Base-by-base conservation (phyloP, 2,329 filamentous ascomycete species). In the Shiraia sp. region DNA sequence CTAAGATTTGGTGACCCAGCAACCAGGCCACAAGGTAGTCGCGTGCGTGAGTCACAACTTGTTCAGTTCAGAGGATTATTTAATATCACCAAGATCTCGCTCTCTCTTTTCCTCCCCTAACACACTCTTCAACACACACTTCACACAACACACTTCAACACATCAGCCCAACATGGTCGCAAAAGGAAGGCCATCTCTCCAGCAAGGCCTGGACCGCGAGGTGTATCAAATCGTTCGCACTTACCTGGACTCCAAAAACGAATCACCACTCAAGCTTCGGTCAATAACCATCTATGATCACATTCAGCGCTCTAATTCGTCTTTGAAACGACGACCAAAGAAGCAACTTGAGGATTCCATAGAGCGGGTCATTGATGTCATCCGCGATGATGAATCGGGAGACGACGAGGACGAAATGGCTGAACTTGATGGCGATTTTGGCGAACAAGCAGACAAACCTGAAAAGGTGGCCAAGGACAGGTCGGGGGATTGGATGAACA, bases 241-340 rank as follows among this genome's bases (percentile, higher is more conserved):
- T 67, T 76, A 92, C 38, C 79, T 88, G 40, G 86, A 89, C 45
- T 81, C 85, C 36, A 79, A 81, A 36, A 72, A 78, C 33, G 59
- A 66, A 23, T 62, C 58, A 5, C 46, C 57, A 13, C 71, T 75
- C 6, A 76, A 74, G 38, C 72, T 87, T 6, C 83, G 81, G 1
- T 74, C 86, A 3, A 70, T 78, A 2, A 70, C 74, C 2, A 79
- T 95, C 1, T 96, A 93, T 65, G 85, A 90, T 27, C 82, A 81
- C 44, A 90, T 97, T 48, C 88, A 90, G 56, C 74, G 77, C 36
- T 96, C 90, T 10, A 96, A 96, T 66, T 95, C 90, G 0, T 90
- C 87, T 38, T 72, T 97, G 15, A 89, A 88, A 49, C 79, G 93
- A 15, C 83, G 87, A 53, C 90, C 89, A 27, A 95, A 93, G 68